Evolutionary conservation across 495 filamentous ascomycete genomes (phyloP), one percentile per base, ranked within the genome.

Genomic region (Acidiella bohemica): DNA sequence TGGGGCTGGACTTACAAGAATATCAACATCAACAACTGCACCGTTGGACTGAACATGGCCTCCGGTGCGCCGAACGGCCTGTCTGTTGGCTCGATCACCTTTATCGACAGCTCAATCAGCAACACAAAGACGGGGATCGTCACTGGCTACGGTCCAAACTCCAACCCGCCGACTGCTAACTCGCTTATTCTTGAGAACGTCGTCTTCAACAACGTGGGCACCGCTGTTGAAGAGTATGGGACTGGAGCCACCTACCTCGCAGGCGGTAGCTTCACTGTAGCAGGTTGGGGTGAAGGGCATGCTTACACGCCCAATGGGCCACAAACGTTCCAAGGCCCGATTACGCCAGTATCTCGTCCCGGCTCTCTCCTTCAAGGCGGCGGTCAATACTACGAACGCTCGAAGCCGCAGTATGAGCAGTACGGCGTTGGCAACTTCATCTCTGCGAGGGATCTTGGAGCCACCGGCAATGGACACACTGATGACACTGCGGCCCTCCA

Each of bases 1-100:
- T 28, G 36, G 23, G 16, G 16, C 23, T 73, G 68, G 71, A 70
- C 67, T 2, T 74, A 70, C 42, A 61, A 67, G 32, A 61, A 61
- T 22, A 40, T 59, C 14, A 44, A 27, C 30, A 51, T 61, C 42
- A 52, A 53, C 37, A 57, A 57, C 45, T 61, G 58, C 46, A 21
- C 31, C 16, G 43, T 57, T 13, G 58, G 49, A 3, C 29, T 61
- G 11, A 49, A 59, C 38, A 61, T 61, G 41, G 37, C 43, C 13
- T 34, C 46, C 3, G 52, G 44, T n/a, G 53, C 46, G 5, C 20
- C 46, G 2, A 25, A 18, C 7, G 53, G 42, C 8, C 40, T 48
- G 20, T 40, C 42, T 13, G 54, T 58, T 2, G 51, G 54, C 12
- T 58, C 49, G 21, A 36, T 60, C 26, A 57, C 55, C 2, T 48